Evolutionary conservation across 2,329 filamentous ascomycete species (phyloP), one percentile per base, ranked within the genome.

Genomic region (Trichophyton mentagrophytes): DNA sequence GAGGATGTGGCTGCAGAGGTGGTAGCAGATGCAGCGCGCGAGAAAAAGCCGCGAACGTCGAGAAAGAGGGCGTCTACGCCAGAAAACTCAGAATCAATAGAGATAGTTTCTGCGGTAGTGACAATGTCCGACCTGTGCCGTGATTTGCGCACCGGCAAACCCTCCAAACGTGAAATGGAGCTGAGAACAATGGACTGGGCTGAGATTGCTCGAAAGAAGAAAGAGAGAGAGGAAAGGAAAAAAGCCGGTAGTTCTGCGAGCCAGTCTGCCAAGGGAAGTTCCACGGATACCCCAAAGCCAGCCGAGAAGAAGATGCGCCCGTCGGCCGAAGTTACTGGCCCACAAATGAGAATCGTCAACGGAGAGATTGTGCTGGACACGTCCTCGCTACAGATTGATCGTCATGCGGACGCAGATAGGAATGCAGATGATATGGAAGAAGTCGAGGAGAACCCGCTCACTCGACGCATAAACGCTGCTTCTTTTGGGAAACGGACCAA

Each of bases 71-170:
- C 75, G 60, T 66, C 69, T 7, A 79, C 77, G 1, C 78, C 78
- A 1, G 78, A 80, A 62, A 74, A 74, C 61, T 75, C 77, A 1
- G 78, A 80, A 62, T 65, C 67, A 11, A 68, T 77, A 6, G 71
- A 80, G 70, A 84, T 85, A 57, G 76, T 81, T 58, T 77, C 81
- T 0, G 74, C 77, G 11, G 72, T 75, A 20, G 74, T 81, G 2
- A 82, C 78, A 59, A 85, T 86, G 83, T 78, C 75, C 36, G 79
- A 82, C 53, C 70, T 86, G 1, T 81, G 78, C 65, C 78, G 76
- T 58, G 80, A 82, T 64, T 70, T 77, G 40, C 72, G 75, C n/a
- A 76, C 76, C 0, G 83, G 83, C 53, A 81, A 78, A 64, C 77
- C 78, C 44, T 85, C 83, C 0, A 77, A 78, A 62, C 77, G 78